Evolutionary conservation across 192 early-diverging fungal genomes (phyloP).

Genomic region (Gryganskiella cystojenkinii): DNA sequence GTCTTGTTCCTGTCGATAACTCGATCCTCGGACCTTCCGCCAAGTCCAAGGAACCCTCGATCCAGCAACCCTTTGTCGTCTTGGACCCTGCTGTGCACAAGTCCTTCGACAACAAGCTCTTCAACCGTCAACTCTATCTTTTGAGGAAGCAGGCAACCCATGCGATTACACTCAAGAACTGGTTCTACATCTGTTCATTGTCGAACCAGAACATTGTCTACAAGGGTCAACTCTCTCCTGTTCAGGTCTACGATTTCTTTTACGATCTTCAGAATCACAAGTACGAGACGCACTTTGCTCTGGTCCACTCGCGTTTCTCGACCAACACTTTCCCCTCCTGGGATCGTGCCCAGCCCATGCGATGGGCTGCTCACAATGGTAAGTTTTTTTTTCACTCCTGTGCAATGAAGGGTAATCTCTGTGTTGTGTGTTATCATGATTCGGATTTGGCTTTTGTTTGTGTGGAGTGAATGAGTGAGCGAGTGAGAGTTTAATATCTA

Average conservation of each 20-base stretch:
- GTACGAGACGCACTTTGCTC: conserved; percentile 92
- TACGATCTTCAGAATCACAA: conserved; percentile 85
- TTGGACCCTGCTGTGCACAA: conserved; percentile 54
- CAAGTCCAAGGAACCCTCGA: conserved; percentile 89
- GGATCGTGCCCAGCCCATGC: conserved; percentile 99
- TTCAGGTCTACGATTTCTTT: conserved; percentile 95
- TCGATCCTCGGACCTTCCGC: conserved; percentile 91
- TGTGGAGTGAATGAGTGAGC: neutral
- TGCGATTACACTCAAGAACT: conserved; percentile 84
- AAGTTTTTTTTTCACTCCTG: no score
- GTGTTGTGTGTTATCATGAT: neutral
- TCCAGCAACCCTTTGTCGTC: conserved; percentile 93
- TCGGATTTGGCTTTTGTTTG: neutral
- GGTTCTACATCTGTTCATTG: conserved; percentile 98
- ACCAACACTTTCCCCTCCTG: conserved; percentile 99
- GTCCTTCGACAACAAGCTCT: conserved; percentile 65
- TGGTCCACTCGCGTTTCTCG: conserved; percentile 98
- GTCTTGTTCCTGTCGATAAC: conserved; percentile 85
- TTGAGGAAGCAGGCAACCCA: conserved; percentile 92
- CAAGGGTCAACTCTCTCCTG: conserved; percentile 96
- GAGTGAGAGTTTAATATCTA: neutral
- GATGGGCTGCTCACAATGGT: conserved; percentile 99
- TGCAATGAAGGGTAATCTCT: no score
- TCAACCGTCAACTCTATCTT: conserved; percentile 90
- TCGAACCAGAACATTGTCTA: conserved; percentile 94